phyloP scores from a whole-genome alignment of 805 yeast genomes.

The Starmerella floricola region DNA sequence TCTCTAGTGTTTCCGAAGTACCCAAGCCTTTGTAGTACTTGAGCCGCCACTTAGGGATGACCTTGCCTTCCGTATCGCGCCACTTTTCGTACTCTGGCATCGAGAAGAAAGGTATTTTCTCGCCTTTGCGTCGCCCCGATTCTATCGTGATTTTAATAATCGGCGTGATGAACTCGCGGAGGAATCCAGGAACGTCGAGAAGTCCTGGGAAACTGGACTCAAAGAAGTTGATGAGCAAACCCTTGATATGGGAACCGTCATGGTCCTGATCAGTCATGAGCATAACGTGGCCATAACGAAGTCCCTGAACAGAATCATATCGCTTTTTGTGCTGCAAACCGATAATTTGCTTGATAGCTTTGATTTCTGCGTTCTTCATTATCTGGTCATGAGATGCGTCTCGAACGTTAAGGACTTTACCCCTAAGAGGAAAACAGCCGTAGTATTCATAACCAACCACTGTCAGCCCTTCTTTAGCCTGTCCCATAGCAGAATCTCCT shows the following conservation, averaged over 20 bases:
- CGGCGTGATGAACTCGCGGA: slow-evolving; percentile 91
- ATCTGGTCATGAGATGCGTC: slow-evolving; percentile 96
- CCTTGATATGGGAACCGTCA: slow-evolving; percentile 97
- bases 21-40: slow-evolving; percentile 98
- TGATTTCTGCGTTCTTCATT: slow-evolving; percentile 83
- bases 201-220: slow-evolving; percentile 93
- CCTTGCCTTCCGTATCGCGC: slow-evolving; percentile 72
- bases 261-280: slow-evolving; percentile 99
- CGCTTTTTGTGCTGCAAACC: slow-evolving; percentile 87
- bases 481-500: slow-evolving; percentile 89
- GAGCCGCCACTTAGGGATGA: slow-evolving; percentile 63
- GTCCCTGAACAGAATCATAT: slow-evolving; percentile 57
- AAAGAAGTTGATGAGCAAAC: slow-evolving; percentile 81
- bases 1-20: slow-evolving; percentile 75
- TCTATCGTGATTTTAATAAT: slow-evolving; percentile 79
- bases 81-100: slow-evolving; percentile 94
- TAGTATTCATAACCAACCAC: slow-evolving; percentile 92
- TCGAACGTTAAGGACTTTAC: slow-evolving; percentile 87
- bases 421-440: slow-evolving; percentile 91
- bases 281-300: slow-evolving; percentile 94
- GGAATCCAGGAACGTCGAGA: slow-evolving; percentile 77
- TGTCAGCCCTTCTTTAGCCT: slow-evolving; percentile 86
- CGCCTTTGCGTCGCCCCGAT: slow-evolving; percentile 33
- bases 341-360: slow-evolving; percentile 87
- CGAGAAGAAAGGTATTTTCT: slow-evolving; percentile 64